These are phyloP conservation scores for Pichia paraexigua DNA, from an alignment of 805 yeast species.

Conservation along the genomic window DNA sequence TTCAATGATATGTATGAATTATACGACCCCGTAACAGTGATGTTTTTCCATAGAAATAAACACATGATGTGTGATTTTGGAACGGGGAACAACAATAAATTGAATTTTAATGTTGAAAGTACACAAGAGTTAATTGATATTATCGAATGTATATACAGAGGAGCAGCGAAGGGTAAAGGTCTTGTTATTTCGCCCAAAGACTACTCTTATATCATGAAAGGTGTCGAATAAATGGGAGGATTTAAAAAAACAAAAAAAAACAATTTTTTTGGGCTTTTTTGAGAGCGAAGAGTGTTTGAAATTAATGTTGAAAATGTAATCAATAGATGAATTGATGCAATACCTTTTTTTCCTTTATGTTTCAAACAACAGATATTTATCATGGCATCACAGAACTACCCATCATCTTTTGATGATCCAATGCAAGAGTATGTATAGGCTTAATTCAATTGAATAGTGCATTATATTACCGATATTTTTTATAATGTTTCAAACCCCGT, in stretches of 20 bases:
- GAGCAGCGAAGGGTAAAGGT: slow-evolving; percentile 90
- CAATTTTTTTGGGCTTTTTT: background rate
- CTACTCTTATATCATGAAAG: slow-evolving; percentile 27
- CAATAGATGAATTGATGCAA: too few relatives aligned
- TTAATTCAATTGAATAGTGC: background rate
- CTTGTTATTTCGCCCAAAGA: slow-evolving; percentile 78
- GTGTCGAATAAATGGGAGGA: background rate
- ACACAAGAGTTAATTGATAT: slow-evolving; percentile 89
- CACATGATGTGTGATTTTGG: slow-evolving; percentile 99
- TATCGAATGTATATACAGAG: slow-evolving; percentile 80
- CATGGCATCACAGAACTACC: slow-evolving; percentile 34
- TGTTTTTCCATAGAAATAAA: slow-evolving; percentile 89
- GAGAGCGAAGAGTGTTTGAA: background rate
- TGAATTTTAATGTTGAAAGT: slow-evolving; percentile 71
- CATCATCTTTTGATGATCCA: slow-evolving; percentile 43
- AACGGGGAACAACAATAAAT: slow-evolving; percentile 92
- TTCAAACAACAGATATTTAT: background rate
- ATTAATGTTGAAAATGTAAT: background rate
- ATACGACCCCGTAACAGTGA: slow-evolving; percentile 82
- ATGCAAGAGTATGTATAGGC: slow-evolving; percentile 39
- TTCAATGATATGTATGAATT: slow-evolving; percentile 86
- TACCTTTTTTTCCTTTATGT: background rate
- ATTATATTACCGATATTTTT: background rate
- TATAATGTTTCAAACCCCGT: background rate
- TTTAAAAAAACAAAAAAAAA: too few relatives aligned